Conservation (phyloP, 2,329 filamentous ascomycete species). For the Purpureocillium takamizusanense region DNA sequence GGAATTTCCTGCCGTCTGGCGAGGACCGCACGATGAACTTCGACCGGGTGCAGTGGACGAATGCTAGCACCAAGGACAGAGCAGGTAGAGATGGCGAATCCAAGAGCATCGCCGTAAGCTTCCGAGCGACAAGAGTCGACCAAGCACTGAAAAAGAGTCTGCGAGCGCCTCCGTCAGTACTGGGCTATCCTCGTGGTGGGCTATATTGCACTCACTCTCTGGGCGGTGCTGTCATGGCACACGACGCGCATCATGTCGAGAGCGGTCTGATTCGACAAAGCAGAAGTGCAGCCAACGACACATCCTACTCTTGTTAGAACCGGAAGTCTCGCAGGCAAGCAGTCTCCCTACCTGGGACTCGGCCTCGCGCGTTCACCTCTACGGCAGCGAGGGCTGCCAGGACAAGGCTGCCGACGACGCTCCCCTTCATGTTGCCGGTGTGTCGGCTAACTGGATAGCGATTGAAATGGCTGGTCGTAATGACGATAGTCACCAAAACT, state of each 20-base stretch:
- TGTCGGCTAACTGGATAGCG: conserved; percentile 7
- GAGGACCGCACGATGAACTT: conserved; percentile 11
- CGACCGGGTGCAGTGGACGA: conserved; percentile 19
- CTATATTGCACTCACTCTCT: conserved; percentile 11
- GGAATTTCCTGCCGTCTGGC: conserved; percentile 5
- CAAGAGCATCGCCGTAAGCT: conserved; percentile 20
- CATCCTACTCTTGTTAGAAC: not conserved
- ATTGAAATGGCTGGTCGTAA: conserved; percentile 14
- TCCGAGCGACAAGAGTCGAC: conserved; percentile 15
- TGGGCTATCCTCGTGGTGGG: too few relatives aligned
- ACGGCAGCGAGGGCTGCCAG: conserved; percentile 7
- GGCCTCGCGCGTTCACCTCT: not conserved
- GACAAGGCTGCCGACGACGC: conserved; percentile 5
- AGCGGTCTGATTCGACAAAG: conserved; percentile 4
- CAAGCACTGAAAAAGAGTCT: conserved; percentile 23
- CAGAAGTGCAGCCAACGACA: conserved; percentile 9
- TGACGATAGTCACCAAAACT: conserved; percentile 23
- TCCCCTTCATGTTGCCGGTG: conserved; percentile 13
- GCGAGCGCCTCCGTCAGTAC: too few relatives aligned
- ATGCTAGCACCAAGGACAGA: conserved; percentile 16
- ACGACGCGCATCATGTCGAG: not conserved
- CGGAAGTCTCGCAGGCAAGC: too few relatives aligned
- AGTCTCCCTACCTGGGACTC: conserved; percentile 2
- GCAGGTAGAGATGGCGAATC: conserved; percentile 16
- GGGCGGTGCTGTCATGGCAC: conserved; percentile 10